A percentile compares a stretch with the other conserved stretches of the same genome.
phyloP scores from a whole-genome alignment of 768 basidiomycete species.

The Mycena leptocephala region DNA sequence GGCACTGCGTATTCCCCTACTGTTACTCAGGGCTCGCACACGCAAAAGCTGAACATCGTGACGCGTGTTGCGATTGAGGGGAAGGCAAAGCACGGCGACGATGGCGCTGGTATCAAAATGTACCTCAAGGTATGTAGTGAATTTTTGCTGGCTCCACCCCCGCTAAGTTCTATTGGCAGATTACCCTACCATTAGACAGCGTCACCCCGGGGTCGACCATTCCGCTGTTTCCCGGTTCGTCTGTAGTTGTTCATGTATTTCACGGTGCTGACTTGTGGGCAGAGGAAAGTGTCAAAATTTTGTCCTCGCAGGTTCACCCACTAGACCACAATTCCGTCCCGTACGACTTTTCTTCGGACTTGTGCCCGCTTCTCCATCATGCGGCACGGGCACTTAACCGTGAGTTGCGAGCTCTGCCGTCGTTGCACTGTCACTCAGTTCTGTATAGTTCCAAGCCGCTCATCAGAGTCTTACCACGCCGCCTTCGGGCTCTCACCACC shows the following conservation, averaged over 20 bases:
- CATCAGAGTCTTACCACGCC: constrained; percentile 73
- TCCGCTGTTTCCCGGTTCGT: constrained; percentile 81
- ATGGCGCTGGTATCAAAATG: constrained; percentile 80
- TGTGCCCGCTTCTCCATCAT: constrained; percentile 76
- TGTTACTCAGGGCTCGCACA: constrained; percentile 24
- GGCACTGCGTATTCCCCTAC: constrained; percentile 29
- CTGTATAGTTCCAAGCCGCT: constrained; percentile 65
- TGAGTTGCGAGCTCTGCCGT: neutral
- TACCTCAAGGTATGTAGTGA: constrained; percentile 77
- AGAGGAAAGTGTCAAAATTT: constrained; percentile 89
- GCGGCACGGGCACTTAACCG: constrained; percentile 79
- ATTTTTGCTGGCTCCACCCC: neutral
- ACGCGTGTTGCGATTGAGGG: constrained; percentile 85
- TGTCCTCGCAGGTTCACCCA: constrained; percentile 84
- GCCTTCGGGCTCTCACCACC: constrained; percentile 64
- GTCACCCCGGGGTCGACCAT: constrained; percentile 79
- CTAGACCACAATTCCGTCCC: constrained; percentile 80
- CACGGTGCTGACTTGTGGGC: neutral
- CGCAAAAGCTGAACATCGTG: constrained; percentile 57
- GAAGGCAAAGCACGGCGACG: constrained; percentile 75
- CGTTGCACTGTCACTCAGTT: neutral
- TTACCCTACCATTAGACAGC: constrained; percentile 78
- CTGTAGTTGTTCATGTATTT: neutral
- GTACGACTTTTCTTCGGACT: constrained; percentile 80
- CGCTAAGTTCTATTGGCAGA: constrained; percentile 53